Percentiles rank a stretch among this genome's conserved stretches.
Evolutionary conservation across 306 rosid species (phyloP).

Genomic region (Begonia fuchsioides): DNA sequence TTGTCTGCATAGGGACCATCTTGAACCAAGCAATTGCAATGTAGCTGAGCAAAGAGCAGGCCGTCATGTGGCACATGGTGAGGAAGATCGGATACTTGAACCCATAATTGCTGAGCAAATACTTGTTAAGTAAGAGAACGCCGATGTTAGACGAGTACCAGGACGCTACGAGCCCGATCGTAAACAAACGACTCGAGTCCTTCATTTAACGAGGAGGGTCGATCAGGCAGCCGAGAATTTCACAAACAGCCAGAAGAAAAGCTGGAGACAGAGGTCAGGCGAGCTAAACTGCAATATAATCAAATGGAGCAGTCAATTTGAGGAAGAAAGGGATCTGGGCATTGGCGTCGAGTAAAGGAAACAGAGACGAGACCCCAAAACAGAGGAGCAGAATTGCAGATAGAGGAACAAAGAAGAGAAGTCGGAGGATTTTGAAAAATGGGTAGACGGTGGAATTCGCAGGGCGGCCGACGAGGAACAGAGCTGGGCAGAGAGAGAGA

Average conservation of each 20-base stretch:
- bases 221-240: constrained; percentile 31
- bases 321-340: constrained; percentile 21
- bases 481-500: background rate
- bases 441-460: background rate
- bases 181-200: constrained; percentile 60
- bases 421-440: background rate
- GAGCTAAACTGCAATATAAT: constrained; percentile 5
- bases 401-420: constrained; percentile 1
- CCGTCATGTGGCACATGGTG: constrained; percentile 99
- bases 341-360: constrained; percentile 17
- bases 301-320: constrained; percentile 32
- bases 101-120: constrained; percentile 83
- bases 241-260: background rate
- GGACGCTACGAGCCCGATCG: constrained; percentile 58
- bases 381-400: background rate
- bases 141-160: constrained; percentile 99
- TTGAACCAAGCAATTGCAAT: constrained; percentile 92
- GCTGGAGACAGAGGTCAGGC: background rate
- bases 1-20: constrained; percentile 87
- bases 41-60: constrained; percentile 84
- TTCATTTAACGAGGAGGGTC: constrained; percentile 36
- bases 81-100: constrained; percentile 98
- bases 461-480: background rate
- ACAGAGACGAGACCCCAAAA: constrained; percentile 1
- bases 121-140: constrained; percentile 76